Percentiles rank a stretch among this genome's conserved stretches.
phyloP scores from a whole-genome alignment of 805 yeast species.

The Danielia oregonensis region DNA sequence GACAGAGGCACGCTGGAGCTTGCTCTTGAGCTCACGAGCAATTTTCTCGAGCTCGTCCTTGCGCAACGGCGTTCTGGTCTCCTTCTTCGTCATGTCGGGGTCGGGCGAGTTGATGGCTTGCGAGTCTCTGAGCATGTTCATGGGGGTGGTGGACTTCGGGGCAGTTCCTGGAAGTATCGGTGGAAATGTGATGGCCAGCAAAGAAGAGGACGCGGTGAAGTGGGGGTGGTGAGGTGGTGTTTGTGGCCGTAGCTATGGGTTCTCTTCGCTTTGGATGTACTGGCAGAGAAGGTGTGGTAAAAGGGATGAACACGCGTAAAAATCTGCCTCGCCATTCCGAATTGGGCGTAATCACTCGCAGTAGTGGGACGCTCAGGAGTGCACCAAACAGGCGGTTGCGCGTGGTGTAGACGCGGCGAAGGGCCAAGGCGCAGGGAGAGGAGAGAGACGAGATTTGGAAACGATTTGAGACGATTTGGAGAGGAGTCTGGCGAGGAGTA shows the following conservation, averaged over 20 bases:
- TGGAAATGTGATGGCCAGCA: neutral
- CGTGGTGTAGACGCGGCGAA: too few species aligned
- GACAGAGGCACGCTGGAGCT: conserved; percentile 41
- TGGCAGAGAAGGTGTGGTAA: neutral
- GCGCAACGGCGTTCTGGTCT: conserved; percentile 33
- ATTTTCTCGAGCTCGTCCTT: conserved; percentile 44
- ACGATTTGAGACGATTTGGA: too few species aligned
- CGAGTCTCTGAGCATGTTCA: conserved; percentile 25
- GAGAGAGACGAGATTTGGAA: too few species aligned
- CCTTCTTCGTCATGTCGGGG: conserved; percentile 11
- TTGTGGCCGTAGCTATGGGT: too few species aligned
- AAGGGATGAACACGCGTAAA: neutral
- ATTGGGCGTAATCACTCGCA: conserved; percentile 5
- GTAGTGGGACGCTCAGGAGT: neutral
- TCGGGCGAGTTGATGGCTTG: conserved; percentile 15
- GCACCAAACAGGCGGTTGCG: too few species aligned
- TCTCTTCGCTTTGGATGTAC: too few species aligned
- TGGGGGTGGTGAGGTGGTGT: neutral
- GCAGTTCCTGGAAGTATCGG: neutral
- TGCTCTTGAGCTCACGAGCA: conserved; percentile 40
- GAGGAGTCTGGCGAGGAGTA: too few species aligned
- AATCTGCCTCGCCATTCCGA: neutral
- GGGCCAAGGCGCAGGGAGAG: too few species aligned
- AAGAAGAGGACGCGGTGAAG: neutral
- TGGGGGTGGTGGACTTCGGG: conserved; percentile 1